Base-by-base conservation (phyloP, 2,329 filamentous ascomycete species). In the Cladobotryum protrusum region DNA sequence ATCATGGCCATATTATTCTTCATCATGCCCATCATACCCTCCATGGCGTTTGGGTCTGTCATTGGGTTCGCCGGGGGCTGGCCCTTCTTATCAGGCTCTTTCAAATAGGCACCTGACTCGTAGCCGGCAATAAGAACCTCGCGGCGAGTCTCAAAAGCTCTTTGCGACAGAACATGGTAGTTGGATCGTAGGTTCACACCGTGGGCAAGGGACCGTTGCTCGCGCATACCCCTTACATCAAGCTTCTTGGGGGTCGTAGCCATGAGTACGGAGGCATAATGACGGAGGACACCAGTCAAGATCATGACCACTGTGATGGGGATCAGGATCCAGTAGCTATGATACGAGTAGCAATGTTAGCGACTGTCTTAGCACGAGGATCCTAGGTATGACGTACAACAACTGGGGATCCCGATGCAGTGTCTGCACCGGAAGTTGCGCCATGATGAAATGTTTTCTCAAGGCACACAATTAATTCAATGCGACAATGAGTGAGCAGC, bases 11-110 rank as follows among this genome's bases (percentile, higher is more conserved):
- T 96, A 67, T 99, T 96, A 51, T 91, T 91, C 81, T 99, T 99
- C 89, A 99, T 95, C 89, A 96, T 96, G 59, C 93, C 92, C 93
- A 99, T 99, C 93, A 99, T 99, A 59, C 91, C 92, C 66, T 99
- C 95, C 93, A 99, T 99, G 52, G 89, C 89, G 43, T 86, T 86
- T 18, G 95, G 95, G 67, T 99, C 93, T 11, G 86, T 88, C 82
- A 99, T 90, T 4, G 93, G 93, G 71, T 97, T 99, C 35, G 89
- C 83, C 17, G 90, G 86, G 3, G 90, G 86, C 71, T 96, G 88
- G 47, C 91, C 91, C 64, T 87, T 85, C 62, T 77, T 82, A 48
- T 93, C 88, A 2, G 90, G 91, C 56, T 95, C 88, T 66, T 96
- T 96, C 43, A 99, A 76, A 65, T 90, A 99, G 33, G 81, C 81